Conservation (phyloP, 306 rosid genomes). For the Trifolium repens region DNA sequence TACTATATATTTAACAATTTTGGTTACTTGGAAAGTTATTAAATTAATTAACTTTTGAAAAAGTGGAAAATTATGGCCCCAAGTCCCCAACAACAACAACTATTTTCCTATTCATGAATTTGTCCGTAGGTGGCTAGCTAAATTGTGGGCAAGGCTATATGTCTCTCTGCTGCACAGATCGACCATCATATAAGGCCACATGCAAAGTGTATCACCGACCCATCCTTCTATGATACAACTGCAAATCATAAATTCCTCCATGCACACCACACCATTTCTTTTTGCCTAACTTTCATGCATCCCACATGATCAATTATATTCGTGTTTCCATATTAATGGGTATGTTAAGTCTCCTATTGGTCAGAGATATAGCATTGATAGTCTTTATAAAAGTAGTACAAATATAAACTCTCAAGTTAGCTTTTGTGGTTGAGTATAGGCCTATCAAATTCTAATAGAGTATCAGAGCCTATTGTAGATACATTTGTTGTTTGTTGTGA, state of each 20-base stretch:
- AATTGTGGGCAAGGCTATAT: slow-evolving; percentile 43
- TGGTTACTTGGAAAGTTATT: slow-evolving; percentile 6
- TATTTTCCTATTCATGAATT: slow-evolving; percentile 32
- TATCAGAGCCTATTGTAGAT: too few species aligned
- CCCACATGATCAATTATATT: slow-evolving; percentile 42
- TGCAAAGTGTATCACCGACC: slow-evolving; percentile 48
- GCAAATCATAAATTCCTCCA: slow-evolving; percentile 42
- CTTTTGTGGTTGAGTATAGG: too few species aligned
- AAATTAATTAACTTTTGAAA: slow-evolving; percentile 28
- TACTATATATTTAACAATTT: neutral
- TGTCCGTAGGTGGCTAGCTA: slow-evolving; percentile 45
- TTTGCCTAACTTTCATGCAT: slow-evolving; percentile 34
- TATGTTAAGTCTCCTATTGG: too few species aligned
- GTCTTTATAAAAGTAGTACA: too few species aligned
- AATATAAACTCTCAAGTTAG: too few species aligned
- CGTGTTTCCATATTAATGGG: slow-evolving; percentile 12
- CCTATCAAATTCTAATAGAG: too few species aligned
- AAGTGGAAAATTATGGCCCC: slow-evolving; percentile 39
- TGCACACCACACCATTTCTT: slow-evolving; percentile 47
- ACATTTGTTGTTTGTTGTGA: too few species aligned
- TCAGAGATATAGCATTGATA: too few species aligned
- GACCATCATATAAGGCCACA: slow-evolving; percentile 49
- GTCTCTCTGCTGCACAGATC: slow-evolving; percentile 36
- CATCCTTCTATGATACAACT: slow-evolving; percentile 39
- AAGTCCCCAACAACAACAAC: neutral